Percentiles rank a stretch among this genome's conserved stretches.
These are phyloP conservation scores for slime mould (Dictyostelium discoideum) DNA, from an alignment of 78 protist species.

Conservation along the genomic window DNA sequence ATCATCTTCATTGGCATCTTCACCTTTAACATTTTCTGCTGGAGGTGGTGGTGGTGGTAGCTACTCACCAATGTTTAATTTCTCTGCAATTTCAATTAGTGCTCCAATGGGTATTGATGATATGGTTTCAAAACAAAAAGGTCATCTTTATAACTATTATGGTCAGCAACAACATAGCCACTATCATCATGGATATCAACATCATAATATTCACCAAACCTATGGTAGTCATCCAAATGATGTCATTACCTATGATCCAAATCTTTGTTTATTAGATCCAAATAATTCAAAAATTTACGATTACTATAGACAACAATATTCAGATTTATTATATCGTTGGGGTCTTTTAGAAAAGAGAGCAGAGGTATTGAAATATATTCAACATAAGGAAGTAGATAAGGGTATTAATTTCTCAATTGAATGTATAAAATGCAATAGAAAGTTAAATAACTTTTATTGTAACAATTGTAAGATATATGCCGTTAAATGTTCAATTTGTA, in stretches of 20 bases:
- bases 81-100: not conserved
- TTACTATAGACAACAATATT: slow-evolving; percentile 22
- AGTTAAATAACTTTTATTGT: slow-evolving; percentile 37
- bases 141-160: not conserved
- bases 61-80: not conserved
- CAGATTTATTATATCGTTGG: slow-evolving; percentile 54
- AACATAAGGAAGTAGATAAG: not conserved
- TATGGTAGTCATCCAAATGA: not conserved
- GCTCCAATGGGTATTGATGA: not conserved
- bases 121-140: slow-evolving; percentile 2
- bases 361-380: slow-evolving; percentile 53
- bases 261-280: slow-evolving; percentile 26
- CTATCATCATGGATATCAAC: not conserved
- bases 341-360: slow-evolving; percentile 69
- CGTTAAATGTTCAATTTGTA: slow-evolving; percentile 79
- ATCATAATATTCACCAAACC: not conserved
- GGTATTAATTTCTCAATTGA: slow-evolving; percentile 21
- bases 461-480: slow-evolving; percentile 60
- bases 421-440: slow-evolving; percentile 43
- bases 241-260: not conserved
- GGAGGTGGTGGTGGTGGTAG: not conserved
- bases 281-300: slow-evolving; percentile 26
- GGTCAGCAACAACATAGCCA: not conserved
- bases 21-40: not conserved
- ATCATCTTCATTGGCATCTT: not conserved